phyloP scores from a whole-genome alignment of 1,139 yeast genomes.

The Diutina sp. region DNA sequence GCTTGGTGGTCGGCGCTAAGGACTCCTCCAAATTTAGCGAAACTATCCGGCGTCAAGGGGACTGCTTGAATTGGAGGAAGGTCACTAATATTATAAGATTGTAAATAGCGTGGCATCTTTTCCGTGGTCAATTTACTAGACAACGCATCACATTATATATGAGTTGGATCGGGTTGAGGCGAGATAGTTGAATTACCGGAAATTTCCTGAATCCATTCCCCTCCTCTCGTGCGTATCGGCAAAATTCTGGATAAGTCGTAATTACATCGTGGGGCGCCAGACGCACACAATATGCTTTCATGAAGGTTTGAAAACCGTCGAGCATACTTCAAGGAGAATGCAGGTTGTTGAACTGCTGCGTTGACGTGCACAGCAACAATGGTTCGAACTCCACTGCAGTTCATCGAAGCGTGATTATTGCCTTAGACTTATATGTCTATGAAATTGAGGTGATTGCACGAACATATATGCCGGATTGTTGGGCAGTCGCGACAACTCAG shows the following conservation, averaged over 20 bases:
- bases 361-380: no score
- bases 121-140: neutral
- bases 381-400: no score
- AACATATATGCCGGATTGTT: neutral
- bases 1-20: conserved; percentile 34
- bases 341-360: no score
- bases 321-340: no score
- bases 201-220: neutral
- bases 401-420: no score
- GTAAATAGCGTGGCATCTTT: neutral
- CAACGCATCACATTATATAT: neutral
- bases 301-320: no score
- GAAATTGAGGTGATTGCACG: no score
- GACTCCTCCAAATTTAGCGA: conserved; percentile 32
- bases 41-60: conserved; percentile 28
- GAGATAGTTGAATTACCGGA: neutral
- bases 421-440: no score
- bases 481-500: neutral
- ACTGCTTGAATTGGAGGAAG: conserved; percentile 14
- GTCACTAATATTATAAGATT: neutral
- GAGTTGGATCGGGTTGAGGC: neutral
- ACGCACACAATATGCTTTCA: no score
- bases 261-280: no score
- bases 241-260: no score
- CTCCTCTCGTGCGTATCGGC: neutral